Evolutionary conservation across 1,139 yeast genomes (phyloP), one percentile per base, ranked within the genome.

Genomic region (Saccharomyces hybrid): DNA sequence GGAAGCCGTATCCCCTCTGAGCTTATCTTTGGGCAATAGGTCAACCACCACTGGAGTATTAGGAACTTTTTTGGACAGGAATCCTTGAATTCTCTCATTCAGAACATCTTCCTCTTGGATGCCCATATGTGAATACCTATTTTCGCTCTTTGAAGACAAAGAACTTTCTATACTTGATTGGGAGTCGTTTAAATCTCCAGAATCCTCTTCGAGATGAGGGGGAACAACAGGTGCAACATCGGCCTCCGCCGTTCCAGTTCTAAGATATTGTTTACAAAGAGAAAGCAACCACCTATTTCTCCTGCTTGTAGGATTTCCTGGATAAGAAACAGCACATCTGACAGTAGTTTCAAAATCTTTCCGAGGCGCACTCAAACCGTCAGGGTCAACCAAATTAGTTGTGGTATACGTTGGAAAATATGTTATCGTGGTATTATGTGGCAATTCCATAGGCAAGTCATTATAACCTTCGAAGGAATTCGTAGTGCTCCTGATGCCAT

Each of bases 321-420:
- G 90, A 48, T 88, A 76, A 55, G 78, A 81, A 8, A 88, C 76
- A 79, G 86, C 81, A 3, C 97, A 96, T 50, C 87, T 78, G 2
- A 89, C 81, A 52, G 83, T 82, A 1, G 90, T 83, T 51, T 78
- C 75, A 65, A 73, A 55, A 23, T 29, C n/a, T 28, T 49, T 38
- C 11, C 49, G 47, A 31, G 46, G n/a, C 14, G 28, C 42, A 19
- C 28, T 47, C 46, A 14, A 7, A 42, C 13, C 48, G 44, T 23
- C 14, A 28, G 38, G 83, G 25, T 62, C 64, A 5, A 67, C 69
- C 8, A 70, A 71, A 16, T 61, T 66, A 19, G 67, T 57, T 23
- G 85, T 72, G 0, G 89, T 78, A 67, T 85, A 88, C 5, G 88
- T 79, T 1, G 91, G 91, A 61, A 83, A 86, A 6, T 78, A 65